Evolutionary conservation across 352 stramenopile genomes (phyloP).

Genomic region (Phytophthora lateralis): DNA sequence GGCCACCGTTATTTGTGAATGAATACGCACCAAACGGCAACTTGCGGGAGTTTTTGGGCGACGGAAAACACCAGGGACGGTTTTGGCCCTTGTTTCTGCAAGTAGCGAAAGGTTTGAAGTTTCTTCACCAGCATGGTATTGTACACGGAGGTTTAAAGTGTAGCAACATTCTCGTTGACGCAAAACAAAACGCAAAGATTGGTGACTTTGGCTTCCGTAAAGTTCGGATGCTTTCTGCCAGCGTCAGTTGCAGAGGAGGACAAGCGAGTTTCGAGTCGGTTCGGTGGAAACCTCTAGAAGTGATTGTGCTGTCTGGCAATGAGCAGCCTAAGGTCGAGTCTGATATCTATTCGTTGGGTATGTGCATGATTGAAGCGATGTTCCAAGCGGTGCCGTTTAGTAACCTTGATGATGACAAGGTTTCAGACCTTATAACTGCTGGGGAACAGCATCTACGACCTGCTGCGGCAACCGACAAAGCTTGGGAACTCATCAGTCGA

Average conservation of each 20-base stretch:
- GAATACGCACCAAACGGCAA: slow-evolving; percentile 24
- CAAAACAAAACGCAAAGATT: slow-evolving; percentile 25
- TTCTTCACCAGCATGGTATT: slow-evolving; percentile 52
- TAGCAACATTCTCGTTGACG: slow-evolving; percentile 73
- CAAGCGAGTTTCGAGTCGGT: background rate
- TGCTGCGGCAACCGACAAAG: background rate
- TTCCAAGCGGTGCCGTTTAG: slow-evolving; percentile 20
- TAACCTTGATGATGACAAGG: slow-evolving; percentile 2
- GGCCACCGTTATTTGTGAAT: slow-evolving; percentile 26
- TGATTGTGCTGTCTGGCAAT: background rate
- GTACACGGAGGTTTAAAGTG: slow-evolving; percentile 85
- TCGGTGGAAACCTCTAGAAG: slow-evolving; percentile 27
- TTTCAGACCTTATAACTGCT: background rate
- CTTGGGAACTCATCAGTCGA: background rate
- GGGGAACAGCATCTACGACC: background rate
- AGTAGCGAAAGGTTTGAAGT: slow-evolving; percentile 45
- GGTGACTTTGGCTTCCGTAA: slow-evolving; percentile 23
- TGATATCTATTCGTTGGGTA: slow-evolving; percentile 37
- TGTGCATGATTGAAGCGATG: slow-evolving; percentile 41
- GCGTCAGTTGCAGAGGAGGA: background rate
- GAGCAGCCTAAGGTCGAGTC: slow-evolving; percentile 12
- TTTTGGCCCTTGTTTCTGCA: slow-evolving; percentile 31
- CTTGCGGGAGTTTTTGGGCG: slow-evolving; percentile 20
- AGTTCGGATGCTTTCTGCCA: background rate
- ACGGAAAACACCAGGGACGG: background rate